phyloP scores from a whole-genome alignment of 2,329 filamentous ascomycete genomes.

The Penicillium sp. region DNA sequence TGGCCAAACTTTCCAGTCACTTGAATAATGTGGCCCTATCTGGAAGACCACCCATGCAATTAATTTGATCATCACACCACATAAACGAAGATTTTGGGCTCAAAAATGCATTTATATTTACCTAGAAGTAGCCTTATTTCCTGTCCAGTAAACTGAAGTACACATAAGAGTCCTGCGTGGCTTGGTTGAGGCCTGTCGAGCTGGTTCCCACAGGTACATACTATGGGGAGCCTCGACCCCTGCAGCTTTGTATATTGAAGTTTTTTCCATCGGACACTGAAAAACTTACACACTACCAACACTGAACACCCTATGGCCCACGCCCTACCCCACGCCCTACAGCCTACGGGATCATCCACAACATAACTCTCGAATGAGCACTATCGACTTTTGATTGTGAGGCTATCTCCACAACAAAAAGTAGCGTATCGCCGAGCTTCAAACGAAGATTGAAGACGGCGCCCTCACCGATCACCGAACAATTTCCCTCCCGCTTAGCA shows the following conservation, averaged over 20 bases:
- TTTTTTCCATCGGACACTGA: background rate
- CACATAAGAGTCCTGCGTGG: background rate
- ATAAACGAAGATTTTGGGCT: too few relatives aligned
- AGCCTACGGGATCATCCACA: background rate
- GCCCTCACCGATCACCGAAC: background rate
- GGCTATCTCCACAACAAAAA: constrained; percentile 1
- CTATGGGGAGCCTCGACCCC: too few relatives aligned
- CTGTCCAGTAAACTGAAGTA: background rate
- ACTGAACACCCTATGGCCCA: background rate
- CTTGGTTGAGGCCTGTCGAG: background rate
- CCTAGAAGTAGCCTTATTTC: fast-evolving
- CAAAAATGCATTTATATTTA: background rate
- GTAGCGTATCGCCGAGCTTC: background rate
- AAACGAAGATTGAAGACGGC: background rate
- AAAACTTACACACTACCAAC: background rate
- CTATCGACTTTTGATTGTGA: constrained; percentile 1
- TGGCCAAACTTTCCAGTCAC: background rate
- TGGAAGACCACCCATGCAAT: background rate
- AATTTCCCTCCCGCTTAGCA: background rate
- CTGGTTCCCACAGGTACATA: background rate
- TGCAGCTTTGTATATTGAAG: background rate
- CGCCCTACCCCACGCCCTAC: background rate
- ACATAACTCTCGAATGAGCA: background rate
- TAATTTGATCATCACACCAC: background rate
- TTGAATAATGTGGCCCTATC: background rate